Base-by-base conservation (phyloP, 257 asterid species). In the Fraxinus quadrangulata region DNA sequence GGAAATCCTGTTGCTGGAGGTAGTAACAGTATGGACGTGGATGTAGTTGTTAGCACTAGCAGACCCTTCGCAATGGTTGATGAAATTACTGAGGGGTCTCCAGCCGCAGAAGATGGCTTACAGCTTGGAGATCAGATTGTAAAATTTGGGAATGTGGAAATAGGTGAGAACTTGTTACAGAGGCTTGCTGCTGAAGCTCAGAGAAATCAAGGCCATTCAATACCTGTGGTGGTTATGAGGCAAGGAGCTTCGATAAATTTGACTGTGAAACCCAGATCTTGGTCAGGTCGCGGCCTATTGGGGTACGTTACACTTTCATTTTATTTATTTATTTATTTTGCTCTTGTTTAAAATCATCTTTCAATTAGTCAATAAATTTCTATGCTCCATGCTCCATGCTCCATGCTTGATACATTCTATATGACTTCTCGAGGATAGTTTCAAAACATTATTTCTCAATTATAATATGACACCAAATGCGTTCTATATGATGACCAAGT, bases 121-220 rank as follows among this genome's bases (percentile, higher is more conserved):
- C 98, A 93, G 78, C 95, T 96, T 56, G 98, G 99, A 28, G 99
- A 96, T 85, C 99, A 87, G 87, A 86, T 96, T 73, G 88, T 93
- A 69, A 96, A 91, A 86, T 96, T 93, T 79, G 97, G 98, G 70
- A 75, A 76, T 82, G 97, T 93, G 61, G 97, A 92, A 77, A 78
- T 76, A 40, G 96, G 97, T 77, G 95, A 92, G 45, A 86, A 89
- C 77, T 78, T 92, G 79, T 80, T 87, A 81, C 94, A 84, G 79
- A 83, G 88, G 80, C 97, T 96, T 72, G 96, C 91, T 73, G 86
- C 91, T 78, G 99, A 96, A 89, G 89, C 86, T 40, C 98, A 89
- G 85, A 83, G 78, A 6, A 89, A 89, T 65, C 94, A 86, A 81
- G 93, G 88, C 59, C 84, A 73, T 66, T 81, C 86, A 47, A 82